Percentiles rank a stretch among this genome's conserved stretches.
These are phyloP conservation scores for Casuarina equisetifolia DNA, from an alignment of 306 rosid species.

Conservation along the genomic window DNA sequence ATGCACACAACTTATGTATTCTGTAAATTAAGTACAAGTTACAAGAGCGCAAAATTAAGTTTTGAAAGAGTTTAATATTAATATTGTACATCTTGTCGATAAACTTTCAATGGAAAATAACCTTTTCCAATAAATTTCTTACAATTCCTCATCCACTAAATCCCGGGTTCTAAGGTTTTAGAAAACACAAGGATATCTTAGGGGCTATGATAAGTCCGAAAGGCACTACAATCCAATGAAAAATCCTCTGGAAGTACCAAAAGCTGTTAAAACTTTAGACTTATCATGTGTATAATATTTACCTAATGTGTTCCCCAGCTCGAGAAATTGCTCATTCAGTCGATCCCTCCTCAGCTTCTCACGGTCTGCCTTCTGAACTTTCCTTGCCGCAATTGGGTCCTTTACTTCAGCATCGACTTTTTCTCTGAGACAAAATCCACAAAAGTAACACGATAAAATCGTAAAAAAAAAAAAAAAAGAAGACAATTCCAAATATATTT, in stretches of 20 bases:
- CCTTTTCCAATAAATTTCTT: neutral
- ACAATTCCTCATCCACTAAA: neutral
- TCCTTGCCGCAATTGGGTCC: slow-evolving; percentile 64
- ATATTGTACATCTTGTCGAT: neutral
- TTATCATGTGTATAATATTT: neutral
- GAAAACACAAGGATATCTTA: neutral
- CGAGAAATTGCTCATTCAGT: slow-evolving; percentile 73
- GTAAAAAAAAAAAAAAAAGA: neutral
- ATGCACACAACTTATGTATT: neutral
- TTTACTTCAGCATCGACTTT: slow-evolving; percentile 48
- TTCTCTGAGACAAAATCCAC: slow-evolving; percentile 41
- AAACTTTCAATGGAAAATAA: neutral
- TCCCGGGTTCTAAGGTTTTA: neutral
- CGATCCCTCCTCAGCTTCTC: slow-evolving; percentile 89
- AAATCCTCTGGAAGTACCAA: too few relatives aligned
- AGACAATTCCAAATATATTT: neutral
- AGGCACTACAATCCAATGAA: too few relatives aligned
- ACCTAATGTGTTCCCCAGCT: slow-evolving; percentile 78
- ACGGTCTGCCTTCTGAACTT: slow-evolving; percentile 88
- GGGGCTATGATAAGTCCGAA: neutral
- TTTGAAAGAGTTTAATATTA: neutral
- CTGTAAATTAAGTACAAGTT: neutral
- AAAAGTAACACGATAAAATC: neutral
- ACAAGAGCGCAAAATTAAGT: neutral
- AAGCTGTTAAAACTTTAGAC: too few relatives aligned